Conservation (phyloP, 768 basidiomycete species). For the Rhizopogon rudus region DNA sequence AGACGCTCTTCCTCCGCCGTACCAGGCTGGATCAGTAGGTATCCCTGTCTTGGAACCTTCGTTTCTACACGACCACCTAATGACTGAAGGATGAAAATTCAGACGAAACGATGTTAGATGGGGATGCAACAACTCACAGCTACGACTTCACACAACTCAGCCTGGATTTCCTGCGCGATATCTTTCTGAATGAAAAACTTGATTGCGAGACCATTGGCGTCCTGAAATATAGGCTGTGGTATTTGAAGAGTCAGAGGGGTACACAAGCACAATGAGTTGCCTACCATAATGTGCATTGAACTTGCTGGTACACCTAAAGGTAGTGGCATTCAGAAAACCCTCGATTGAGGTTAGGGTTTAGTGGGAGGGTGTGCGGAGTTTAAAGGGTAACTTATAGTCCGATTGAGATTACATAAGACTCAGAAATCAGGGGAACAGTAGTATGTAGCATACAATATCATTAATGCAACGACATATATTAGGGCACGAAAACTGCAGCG, state of each 20-base stretch:
- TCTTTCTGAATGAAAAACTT: conserved; percentile 88
- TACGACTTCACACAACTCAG: conserved; percentile 70
- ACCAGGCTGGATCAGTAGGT: conserved; percentile 63
- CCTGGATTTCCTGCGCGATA: conserved; percentile 59
- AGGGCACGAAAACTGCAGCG: too few relatives aligned
- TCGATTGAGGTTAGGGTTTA: conserved; percentile 29
- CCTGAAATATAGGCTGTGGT: conserved; percentile 67
- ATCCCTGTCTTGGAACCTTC: conserved; percentile 76
- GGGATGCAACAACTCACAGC: conserved; percentile 37
- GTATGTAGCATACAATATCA: too few relatives aligned
- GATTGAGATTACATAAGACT: too few relatives aligned
- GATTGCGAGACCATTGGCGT: conserved; percentile 57
- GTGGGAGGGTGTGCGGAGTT: conserved; percentile 1
- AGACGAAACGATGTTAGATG: conserved; percentile 4
- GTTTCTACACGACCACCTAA: conserved; percentile 73
- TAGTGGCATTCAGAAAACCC: conserved; percentile 18
- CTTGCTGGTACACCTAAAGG: neutral
- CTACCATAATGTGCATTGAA: conserved; percentile 4
- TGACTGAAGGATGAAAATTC: conserved; percentile 34
- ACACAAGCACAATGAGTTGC: neutral
- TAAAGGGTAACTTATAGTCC: neutral
- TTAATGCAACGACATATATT: too few relatives aligned
- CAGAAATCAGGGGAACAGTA: too few relatives aligned
- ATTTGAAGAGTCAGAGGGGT: neutral
- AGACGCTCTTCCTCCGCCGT: conserved; percentile 73